Percentiles rank a stretch among this genome's conserved stretches.
These are phyloP conservation scores for Helichrysum umbraculigerum DNA, from an alignment of 129 eudicot species.

Conservation along the genomic window DNA sequence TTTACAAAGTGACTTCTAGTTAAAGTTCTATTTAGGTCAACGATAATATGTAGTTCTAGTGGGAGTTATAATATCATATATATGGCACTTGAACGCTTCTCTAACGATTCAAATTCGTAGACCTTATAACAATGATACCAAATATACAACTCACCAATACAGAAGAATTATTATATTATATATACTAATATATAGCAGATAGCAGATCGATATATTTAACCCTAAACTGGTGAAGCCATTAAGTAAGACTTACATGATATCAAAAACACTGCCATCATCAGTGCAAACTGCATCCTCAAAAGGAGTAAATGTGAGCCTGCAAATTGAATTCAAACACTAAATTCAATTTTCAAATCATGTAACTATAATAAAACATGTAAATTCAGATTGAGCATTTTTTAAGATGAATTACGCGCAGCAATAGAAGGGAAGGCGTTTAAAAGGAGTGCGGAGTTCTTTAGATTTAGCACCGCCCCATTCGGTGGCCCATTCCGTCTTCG, in stretches of 20 bases:
- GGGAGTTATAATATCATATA: neutral
- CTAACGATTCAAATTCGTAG: neutral
- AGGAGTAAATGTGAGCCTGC: slow-evolving; percentile 93
- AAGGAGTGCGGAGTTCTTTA: slow-evolving; percentile 79
- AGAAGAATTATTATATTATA: neutral
- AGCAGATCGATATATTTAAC: neutral
- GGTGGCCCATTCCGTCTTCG: slow-evolving; percentile 99
- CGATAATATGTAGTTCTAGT: neutral
- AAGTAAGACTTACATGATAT: slow-evolving; percentile 51
- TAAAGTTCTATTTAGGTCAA: neutral
- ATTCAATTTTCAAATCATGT: slow-evolving; percentile 8
- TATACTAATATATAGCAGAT: too few species aligned
- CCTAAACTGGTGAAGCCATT: neutral
- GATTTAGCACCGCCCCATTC: slow-evolving; percentile 99
- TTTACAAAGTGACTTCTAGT: slow-evolving; percentile 6
- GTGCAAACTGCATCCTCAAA: slow-evolving; percentile 93
- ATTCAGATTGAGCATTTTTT: neutral
- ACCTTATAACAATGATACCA: neutral
- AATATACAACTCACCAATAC: neutral
- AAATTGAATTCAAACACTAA: neutral
- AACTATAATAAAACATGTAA: neutral
- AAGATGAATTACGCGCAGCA: slow-evolving; percentile 81
- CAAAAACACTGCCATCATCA: slow-evolving; percentile 85
- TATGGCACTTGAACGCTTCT: neutral
- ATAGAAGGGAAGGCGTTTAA: slow-evolving; percentile 95